These are phyloP conservation scores for Canariomyces notabilis DNA, from an alignment of 2,329 filamentous ascomycete genomes.

Conservation along the genomic window DNA sequence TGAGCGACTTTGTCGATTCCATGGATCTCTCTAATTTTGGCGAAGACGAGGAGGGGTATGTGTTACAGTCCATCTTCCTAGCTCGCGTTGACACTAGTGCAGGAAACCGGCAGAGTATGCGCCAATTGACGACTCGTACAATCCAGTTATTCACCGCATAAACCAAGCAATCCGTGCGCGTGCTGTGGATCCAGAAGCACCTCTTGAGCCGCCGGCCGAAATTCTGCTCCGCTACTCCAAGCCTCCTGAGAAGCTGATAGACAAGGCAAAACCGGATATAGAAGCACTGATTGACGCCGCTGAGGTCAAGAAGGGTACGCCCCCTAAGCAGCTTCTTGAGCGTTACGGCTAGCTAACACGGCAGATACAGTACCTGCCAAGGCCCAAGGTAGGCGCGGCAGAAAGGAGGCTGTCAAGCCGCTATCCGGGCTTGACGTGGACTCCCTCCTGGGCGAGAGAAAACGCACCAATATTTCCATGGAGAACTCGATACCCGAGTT, in stretches of 20 bases:
- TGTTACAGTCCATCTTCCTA: background rate
- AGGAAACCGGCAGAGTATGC: slow-evolving; percentile 62
- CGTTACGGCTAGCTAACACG: slow-evolving; percentile 21
- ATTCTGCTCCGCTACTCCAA: slow-evolving; percentile 67
- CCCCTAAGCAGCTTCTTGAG: background rate
- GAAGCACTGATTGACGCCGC: slow-evolving; percentile 62
- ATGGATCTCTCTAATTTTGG: slow-evolving; percentile 79
- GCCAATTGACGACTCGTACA: slow-evolving; percentile 74
- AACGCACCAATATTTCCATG: slow-evolving; percentile 40
- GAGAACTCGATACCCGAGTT: slow-evolving; percentile 87
- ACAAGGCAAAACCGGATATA: slow-evolving; percentile 53
- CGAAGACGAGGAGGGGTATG: slow-evolving; percentile 69
- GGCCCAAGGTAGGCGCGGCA: slow-evolving; percentile 64
- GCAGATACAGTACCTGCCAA: slow-evolving; percentile 64
- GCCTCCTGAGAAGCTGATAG: slow-evolving; percentile 62
- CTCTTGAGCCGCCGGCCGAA: slow-evolving; percentile 56
- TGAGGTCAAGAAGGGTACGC: slow-evolving; percentile 74
- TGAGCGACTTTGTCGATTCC: slow-evolving; percentile 86
- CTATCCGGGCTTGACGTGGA: slow-evolving; percentile 87
- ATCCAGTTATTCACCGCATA: slow-evolving; percentile 80
- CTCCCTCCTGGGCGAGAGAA: slow-evolving; percentile 62
- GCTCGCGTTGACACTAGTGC: slow-evolving; percentile 1
- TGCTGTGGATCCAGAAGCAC: slow-evolving; percentile 65
- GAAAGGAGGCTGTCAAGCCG: slow-evolving; percentile 68
- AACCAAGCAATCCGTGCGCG: slow-evolving; percentile 80